Conservation (phyloP, 371 early-diverging fungal genomes). For the Scutellospora calospora region DNA sequence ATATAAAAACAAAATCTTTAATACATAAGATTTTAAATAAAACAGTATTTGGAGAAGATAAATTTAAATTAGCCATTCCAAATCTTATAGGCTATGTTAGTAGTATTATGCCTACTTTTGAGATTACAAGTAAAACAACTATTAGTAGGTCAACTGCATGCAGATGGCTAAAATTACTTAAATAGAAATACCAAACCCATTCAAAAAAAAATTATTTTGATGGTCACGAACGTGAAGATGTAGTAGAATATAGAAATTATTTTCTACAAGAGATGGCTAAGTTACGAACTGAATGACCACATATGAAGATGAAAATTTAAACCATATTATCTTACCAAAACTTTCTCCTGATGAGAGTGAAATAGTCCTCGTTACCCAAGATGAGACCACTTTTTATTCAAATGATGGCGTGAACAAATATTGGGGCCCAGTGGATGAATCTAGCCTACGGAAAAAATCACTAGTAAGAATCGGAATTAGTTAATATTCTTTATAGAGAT, state of each 20-base stretch:
- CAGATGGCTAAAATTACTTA: too few species aligned
- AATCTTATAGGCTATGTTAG: too few species aligned
- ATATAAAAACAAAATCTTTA: conserved; percentile 10
- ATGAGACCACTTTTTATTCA: conserved; percentile 25
- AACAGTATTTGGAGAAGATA: neutral
- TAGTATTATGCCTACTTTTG: too few species aligned
- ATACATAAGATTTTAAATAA: neutral
- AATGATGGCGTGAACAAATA: neutral
- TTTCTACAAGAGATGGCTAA: neutral
- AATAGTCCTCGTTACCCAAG: neutral
- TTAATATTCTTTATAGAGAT: too few species aligned
- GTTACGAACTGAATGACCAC: neutral
- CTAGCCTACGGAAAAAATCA: neutral
- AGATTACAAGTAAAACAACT: too few species aligned
- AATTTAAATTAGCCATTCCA: neutral
- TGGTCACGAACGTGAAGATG: neutral
- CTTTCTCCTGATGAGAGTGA: neutral
- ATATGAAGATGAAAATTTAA: neutral
- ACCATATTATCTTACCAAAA: neutral
- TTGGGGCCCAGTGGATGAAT: neutral
- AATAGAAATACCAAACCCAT: neutral
- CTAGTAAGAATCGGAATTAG: conserved; percentile 11
- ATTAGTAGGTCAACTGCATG: too few species aligned
- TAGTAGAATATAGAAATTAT: neutral
- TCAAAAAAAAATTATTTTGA: neutral